A percentile compares a stretch with the other conserved stretches of the same genome.
Evolutionary conservation across 2,329 filamentous ascomycete species (phyloP).

Genomic region (Pyrenochaeta sp.): DNA sequence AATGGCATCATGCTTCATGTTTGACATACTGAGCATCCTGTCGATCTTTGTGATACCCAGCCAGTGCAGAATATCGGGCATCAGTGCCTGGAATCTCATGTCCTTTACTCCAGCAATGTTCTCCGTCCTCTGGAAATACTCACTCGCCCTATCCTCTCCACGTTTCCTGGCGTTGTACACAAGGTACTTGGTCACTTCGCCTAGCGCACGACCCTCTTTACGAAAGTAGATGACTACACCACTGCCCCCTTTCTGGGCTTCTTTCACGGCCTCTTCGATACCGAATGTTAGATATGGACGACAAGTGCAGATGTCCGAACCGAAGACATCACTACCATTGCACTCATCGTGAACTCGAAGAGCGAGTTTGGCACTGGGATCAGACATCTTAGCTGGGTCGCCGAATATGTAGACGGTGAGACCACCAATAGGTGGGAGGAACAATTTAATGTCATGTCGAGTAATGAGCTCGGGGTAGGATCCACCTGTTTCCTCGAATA

Average conservation of each 20-base stretch:
- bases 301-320: conserved; percentile 97
- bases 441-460: conserved; percentile 90
- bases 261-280: conserved; percentile 95
- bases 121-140: conserved; percentile 97
- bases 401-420: conserved; percentile 98
- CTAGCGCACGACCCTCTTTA: conserved; percentile 92
- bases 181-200: conserved; percentile 89
- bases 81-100: conserved; percentile 97
- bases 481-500: conserved; percentile 95
- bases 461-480: conserved; percentile 98
- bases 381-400: conserved; percentile 90
- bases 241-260: conserved; percentile 91
- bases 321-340: conserved; percentile 97
- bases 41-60: conserved; percentile 98
- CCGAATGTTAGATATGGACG: conserved; percentile 95
- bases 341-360: conserved; percentile 88
- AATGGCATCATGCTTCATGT: conserved; percentile 93
- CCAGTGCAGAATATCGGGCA: conserved; percentile 98
- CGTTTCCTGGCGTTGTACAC: conserved; percentile 83
- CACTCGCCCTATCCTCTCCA: conserved; percentile 78
- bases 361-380: conserved; percentile 80
- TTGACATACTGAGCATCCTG: conserved; percentile 97
- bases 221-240: conserved; percentile 98
- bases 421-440: conserved; percentile 93
- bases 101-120: conserved; percentile 96